Evolutionary conservation across 2,329 filamentous ascomycete species (phyloP).

Genomic region (Falciphora oryzae): DNA sequence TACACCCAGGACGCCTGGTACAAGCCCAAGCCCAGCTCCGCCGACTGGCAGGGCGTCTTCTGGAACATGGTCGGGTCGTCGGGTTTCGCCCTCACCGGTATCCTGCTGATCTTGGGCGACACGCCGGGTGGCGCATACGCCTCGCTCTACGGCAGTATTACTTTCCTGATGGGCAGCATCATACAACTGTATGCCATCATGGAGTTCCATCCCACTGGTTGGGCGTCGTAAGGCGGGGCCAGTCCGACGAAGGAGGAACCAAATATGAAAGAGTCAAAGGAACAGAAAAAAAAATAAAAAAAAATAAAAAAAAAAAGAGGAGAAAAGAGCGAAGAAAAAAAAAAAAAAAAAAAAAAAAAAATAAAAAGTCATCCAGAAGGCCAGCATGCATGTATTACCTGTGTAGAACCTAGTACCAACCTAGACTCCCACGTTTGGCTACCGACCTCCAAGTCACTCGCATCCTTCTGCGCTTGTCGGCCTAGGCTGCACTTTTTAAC

Average conservation of each 20-base stretch:
- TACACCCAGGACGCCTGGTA: conserved; percentile 14
- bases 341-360: too few species aligned
- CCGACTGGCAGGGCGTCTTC: conserved; percentile 15
- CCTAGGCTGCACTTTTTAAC: too few species aligned
- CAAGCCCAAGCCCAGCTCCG: conserved; percentile 13
- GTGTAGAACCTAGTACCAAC: too few species aligned
- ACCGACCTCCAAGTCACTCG: too few species aligned
- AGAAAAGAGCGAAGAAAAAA: too few species aligned
- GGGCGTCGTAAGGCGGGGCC: neutral
- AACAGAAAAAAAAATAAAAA: too few species aligned
- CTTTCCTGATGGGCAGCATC: conserved; percentile 15
- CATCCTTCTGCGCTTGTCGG: too few species aligned
- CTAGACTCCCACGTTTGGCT: too few species aligned
- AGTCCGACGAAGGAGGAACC: neutral
- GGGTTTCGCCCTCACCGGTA: conserved; percentile 14
- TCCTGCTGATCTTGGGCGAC: conserved; percentile 11
- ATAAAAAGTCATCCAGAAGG: too few species aligned
- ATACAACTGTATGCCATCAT: conserved; percentile 19
- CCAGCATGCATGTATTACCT: too few species aligned
- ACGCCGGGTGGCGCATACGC: conserved; percentile 2
- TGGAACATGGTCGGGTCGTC: conserved; percentile 14
- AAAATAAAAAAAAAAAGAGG: too few species aligned
- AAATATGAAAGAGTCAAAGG: too few species aligned
- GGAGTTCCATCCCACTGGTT: conserved; percentile 16
- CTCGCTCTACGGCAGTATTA: conserved; percentile 12